Base-by-base conservation (phyloP, 257 asterid species). In the Capsicum chinense region DNA sequence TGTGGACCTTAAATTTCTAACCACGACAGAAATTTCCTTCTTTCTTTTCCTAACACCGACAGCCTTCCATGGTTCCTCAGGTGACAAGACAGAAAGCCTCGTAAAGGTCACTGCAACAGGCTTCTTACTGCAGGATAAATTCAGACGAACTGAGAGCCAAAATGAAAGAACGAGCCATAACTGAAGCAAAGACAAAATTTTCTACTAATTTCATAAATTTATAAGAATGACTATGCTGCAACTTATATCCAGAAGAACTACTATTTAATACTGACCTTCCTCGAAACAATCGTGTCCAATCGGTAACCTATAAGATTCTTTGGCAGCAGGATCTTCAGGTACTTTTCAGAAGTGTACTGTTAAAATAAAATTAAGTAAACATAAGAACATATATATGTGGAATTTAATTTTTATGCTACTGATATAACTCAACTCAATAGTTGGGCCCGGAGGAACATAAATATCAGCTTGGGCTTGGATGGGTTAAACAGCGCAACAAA, bases 1-100 rank as follows among this genome's bases (percentile, higher is more conserved):
- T 5, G 97, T 94, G 76, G 98, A 94, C 87, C 97, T 92, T 90
- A 93, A 87, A 90, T 95, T 95, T 89, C 98, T 90, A 44, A 93
- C 99, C 74, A 93, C 88, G 42, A 95, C 97, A 86, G 89, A 95
- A 17, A 93, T 92, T 87, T 92, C 95, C 91, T 92, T 89, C 88
- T 87, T 91, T 87, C 98, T 89, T 88, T 85, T 90, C 83, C 86
- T 86, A 37, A 33, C 85, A n/a, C 92, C 83, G 54, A 85, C 67
- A 26, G 83, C 88, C 81, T 86, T 90, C 98, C 97, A 92, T 79
- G 94, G 99, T 83, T 90, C 96, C 84, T 89, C n/a, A 93, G 91
- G 81, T 59, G 83, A 84, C 93, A 76, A 95, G 95, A 81, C 88
- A 78, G 86, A 85, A 84, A 7, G 93, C 97, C 85, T 93, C 98